A percentile compares a stretch with the other conserved stretches of the same genome.
Evolutionary conservation across 148 eudicot genomes (phyloP).

Genomic region (Simmondsia chinensis): DNA sequence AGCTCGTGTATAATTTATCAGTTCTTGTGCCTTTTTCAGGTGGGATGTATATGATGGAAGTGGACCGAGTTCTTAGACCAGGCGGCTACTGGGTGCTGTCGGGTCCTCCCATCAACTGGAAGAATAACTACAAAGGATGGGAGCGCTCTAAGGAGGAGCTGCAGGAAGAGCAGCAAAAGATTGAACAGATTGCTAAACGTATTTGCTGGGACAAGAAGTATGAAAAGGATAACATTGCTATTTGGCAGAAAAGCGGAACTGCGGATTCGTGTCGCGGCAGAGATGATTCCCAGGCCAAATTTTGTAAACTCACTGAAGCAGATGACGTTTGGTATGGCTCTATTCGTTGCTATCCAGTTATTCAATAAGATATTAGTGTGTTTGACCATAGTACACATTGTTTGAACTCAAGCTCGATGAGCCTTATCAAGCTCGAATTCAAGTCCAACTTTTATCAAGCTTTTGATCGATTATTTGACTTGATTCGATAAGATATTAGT

Average conservation of each 20-base stretch:
- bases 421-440: too few species aligned
- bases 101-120: conserved; percentile 98
- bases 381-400: too few species aligned
- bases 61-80: conserved; percentile 91
- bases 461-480: too few species aligned
- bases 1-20: neutral
- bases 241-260: conserved; percentile 69
- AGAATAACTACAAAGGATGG: conserved; percentile 64
- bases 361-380: too few species aligned
- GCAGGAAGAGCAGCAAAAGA: conserved; percentile 71
- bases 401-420: too few species aligned
- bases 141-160: conserved; percentile 78
- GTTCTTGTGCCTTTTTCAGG: conserved; percentile 27
- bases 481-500: too few species aligned
- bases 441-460: too few species aligned
- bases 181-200: conserved; percentile 74
- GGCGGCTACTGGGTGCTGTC: conserved; percentile 99
- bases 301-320: conserved; percentile 44
- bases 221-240: conserved; percentile 78
- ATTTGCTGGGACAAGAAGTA: conserved; percentile 90
- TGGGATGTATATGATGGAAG: conserved; percentile 91
- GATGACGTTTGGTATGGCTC: conserved; percentile 78
- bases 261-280: conserved; percentile 50
- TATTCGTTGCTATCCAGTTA: too few species aligned
- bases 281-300: conserved; percentile 41